Evolutionary conservation across 1,139 yeast genomes (phyloP).

Genomic region (Torulaspora pretoriensis): DNA sequence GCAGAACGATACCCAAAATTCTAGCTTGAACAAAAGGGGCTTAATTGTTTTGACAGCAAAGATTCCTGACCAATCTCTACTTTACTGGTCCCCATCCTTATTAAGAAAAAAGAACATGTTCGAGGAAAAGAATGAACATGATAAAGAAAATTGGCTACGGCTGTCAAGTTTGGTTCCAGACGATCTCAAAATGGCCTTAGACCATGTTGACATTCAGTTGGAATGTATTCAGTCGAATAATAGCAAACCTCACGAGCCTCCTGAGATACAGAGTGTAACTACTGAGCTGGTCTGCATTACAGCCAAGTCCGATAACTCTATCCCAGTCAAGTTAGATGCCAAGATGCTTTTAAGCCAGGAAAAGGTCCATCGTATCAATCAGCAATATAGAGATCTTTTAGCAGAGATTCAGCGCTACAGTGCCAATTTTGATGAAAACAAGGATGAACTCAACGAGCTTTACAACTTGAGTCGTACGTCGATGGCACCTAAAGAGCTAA

Average conservation of each 20-base stretch:
- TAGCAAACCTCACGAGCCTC: slow-evolving; percentile 25
- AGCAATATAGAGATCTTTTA: slow-evolving; percentile 14
- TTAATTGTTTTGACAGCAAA: slow-evolving; percentile 22
- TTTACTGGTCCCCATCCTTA: slow-evolving; percentile 37
- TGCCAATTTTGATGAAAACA: slow-evolving; percentile 18
- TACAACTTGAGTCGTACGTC: slow-evolving; percentile 17
- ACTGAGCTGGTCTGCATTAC: slow-evolving; percentile 29
- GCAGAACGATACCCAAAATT: slow-evolving; percentile 8
- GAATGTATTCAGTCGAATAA: slow-evolving; percentile 29
- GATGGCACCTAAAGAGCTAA: slow-evolving; percentile 17
- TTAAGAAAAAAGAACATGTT: slow-evolving; percentile 32
- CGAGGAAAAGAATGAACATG: slow-evolving; percentile 26
- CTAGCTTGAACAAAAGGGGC: slow-evolving; percentile 22
- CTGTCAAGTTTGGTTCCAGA: slow-evolving; percentile 28
- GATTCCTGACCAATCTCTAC: slow-evolving; percentile 31
- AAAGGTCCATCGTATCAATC: slow-evolving; percentile 16
- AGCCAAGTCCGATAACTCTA: slow-evolving; percentile 31
- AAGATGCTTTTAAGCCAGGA: slow-evolving; percentile 23
- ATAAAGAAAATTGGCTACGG: slow-evolving; percentile 29
- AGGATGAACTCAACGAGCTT: slow-evolving; percentile 16
- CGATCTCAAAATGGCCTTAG: slow-evolving; percentile 24
- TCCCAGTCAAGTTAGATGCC: slow-evolving; percentile 35
- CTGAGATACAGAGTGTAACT: slow-evolving; percentile 25
- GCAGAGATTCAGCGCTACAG: slow-evolving; percentile 16
- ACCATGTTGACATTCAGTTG: slow-evolving; percentile 28